Evolutionary conservation across 2,329 filamentous ascomycete species (phyloP).

Genomic region (Calycina herbarum): DNA sequence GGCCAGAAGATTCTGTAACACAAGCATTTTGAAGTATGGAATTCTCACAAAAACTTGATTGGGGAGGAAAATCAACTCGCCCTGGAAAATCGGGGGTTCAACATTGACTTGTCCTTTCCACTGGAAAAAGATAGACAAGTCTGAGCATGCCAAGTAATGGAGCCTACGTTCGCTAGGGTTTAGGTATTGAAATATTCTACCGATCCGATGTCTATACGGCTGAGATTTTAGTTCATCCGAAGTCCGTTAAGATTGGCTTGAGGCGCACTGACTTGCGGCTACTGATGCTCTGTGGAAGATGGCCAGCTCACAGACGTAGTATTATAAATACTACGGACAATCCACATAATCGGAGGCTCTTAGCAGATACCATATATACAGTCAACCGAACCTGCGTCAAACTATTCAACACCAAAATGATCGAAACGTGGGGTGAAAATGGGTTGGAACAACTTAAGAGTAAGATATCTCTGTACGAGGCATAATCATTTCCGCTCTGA

Average conservation of each 20-base stretch:
- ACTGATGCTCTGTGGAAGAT: too few relatives aligned
- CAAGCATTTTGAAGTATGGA: not conserved
- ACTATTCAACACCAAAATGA: too few relatives aligned
- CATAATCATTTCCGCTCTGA: too few relatives aligned
- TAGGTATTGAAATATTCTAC: too few relatives aligned
- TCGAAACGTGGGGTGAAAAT: too few relatives aligned
- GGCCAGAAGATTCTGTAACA: not conserved
- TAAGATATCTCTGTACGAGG: too few relatives aligned
- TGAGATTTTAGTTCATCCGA: not conserved
- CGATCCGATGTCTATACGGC: not conserved
- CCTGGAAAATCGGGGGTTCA: not conserved
- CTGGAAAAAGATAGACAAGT: not conserved
- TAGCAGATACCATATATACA: too few relatives aligned
- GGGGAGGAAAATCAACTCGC: not conserved
- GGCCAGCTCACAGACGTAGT: too few relatives aligned
- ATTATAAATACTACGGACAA: too few relatives aligned
- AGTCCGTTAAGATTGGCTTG: not conserved
- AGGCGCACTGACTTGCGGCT: not conserved
- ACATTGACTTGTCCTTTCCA: not conserved
- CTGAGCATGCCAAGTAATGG: not conserved
- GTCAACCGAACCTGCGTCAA: too few relatives aligned
- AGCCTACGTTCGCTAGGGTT: not conserved
- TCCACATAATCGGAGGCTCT: too few relatives aligned
- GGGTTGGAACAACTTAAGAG: too few relatives aligned
- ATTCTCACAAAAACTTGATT: not conserved